Conservation (phyloP, 768 basidiomycete species). For the Melanogaster broomeanus region DNA sequence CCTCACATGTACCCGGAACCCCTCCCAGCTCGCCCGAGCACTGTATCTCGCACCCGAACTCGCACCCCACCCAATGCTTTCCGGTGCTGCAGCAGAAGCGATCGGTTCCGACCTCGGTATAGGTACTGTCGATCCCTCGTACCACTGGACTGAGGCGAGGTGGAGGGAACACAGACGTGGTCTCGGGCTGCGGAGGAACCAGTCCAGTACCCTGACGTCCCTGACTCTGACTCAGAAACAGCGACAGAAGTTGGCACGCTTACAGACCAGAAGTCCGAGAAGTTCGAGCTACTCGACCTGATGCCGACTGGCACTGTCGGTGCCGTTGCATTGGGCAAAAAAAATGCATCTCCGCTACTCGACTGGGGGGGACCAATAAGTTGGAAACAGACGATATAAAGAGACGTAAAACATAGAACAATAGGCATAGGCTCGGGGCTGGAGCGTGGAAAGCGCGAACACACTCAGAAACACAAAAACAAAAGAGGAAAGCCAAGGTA, state of each 20-base stretch:
- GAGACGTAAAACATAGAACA: too few species aligned
- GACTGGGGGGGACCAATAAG: constrained; percentile 84
- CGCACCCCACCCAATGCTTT: constrained; percentile 72
- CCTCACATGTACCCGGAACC: constrained; percentile 67
- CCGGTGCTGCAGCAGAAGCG: constrained; percentile 62
- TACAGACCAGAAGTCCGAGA: constrained; percentile 10
- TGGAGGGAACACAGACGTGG: constrained; percentile 80
- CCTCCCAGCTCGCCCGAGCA: constrained; percentile 66
- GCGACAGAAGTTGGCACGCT: constrained; percentile 18
- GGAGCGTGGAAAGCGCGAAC: constrained; percentile 66
- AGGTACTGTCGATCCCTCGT: constrained; percentile 67
- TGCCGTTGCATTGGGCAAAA: constrained; percentile 84
- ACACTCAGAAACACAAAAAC: too few species aligned
- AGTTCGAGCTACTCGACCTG: constrained; percentile 45
- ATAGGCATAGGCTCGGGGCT: constrained; percentile 82
- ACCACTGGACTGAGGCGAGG: constrained; percentile 73
- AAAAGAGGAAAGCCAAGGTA: constrained; percentile 32
- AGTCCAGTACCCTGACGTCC: constrained; percentile 33
- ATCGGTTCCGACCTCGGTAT: constrained; percentile 58
- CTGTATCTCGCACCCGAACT: constrained; percentile 67
- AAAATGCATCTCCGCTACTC: constrained; percentile 72
- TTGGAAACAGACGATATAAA: too few species aligned
- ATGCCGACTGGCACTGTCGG: constrained; percentile 81
- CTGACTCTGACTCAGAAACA: constrained; percentile 18
- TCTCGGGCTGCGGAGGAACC: constrained; percentile 70